These are phyloP conservation scores for Lagenaria siceraria DNA, from an alignment of 306 rosid genomes.

Conservation along the genomic window DNA sequence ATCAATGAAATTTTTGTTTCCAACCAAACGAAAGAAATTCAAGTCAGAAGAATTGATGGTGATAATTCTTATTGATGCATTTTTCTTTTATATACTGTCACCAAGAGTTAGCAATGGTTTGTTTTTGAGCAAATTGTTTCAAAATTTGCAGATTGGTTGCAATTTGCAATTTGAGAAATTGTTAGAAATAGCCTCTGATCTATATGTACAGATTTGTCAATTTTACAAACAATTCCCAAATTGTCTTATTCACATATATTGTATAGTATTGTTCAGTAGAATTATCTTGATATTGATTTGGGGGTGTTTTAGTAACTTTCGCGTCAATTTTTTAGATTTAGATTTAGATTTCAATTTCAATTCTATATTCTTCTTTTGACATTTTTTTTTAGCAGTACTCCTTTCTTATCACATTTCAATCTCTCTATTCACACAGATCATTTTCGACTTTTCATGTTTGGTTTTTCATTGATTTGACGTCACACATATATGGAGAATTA, in stretches of 20 bases:
- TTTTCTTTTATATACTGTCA: background rate
- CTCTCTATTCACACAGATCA: background rate
- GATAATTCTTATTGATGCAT: background rate
- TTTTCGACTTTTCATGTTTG: too few relatives aligned
- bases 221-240: background rate
- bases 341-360: background rate
- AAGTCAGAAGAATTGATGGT: background rate
- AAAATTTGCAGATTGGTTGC: background rate
- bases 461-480: background rate
- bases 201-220: background rate
- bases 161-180: background rate
- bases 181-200: background rate
- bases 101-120: background rate
- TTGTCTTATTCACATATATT: background rate
- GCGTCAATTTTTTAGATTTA: background rate
- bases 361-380: background rate
- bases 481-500: background rate
- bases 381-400: background rate
- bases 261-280: background rate
- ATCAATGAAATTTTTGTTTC: too few relatives aligned
- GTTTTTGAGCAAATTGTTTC: background rate
- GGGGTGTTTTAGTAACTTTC: background rate
- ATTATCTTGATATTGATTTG: background rate
- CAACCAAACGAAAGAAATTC: too few relatives aligned
- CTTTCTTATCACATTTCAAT: background rate